Percentiles rank a stretch among this genome's conserved stretches.
phyloP scores from a whole-genome alignment of 1,284 basidiomycete genomes.

The Sporisorium sorghi region DNA sequence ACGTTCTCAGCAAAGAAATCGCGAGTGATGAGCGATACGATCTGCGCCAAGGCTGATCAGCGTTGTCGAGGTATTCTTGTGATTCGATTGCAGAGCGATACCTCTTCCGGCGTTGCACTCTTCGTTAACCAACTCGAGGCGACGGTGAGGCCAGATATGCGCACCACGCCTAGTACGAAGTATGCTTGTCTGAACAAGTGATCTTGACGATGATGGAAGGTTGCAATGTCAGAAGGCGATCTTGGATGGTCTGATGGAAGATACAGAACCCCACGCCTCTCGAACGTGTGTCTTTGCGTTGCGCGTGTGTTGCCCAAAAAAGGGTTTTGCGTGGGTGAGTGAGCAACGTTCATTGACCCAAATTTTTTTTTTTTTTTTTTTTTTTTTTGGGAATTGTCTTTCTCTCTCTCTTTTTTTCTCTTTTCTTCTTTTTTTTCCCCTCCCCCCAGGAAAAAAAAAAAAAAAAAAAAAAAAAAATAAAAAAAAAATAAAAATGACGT shows the following conservation, averaged over 20 bases:
- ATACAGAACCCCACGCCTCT: not conserved
- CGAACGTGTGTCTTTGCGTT: constrained; percentile 1
- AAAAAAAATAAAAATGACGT: constrained; percentile 7
- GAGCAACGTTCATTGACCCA: constrained; percentile 28
- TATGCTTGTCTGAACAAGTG: not conserved
- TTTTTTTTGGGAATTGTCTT: not conserved
- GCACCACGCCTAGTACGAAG: not conserved
- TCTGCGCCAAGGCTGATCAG: no score
- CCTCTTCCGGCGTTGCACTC: not conserved
- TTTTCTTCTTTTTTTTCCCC: constrained; percentile 3
- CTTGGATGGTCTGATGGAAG: not conserved
- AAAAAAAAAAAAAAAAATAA: not conserved
- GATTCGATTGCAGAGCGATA: not conserved
- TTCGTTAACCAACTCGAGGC: not conserved
- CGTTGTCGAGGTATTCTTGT: no score
- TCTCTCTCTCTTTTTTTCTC: not conserved
- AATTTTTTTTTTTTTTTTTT: constrained; percentile 2
- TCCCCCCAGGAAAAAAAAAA: no score
- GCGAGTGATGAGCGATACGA: not conserved
- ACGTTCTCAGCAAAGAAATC: not conserved
- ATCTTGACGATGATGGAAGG: constrained; percentile 3
- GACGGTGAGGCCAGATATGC: not conserved
- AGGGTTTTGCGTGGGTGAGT: constrained; percentile 17
- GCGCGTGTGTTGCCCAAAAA: constrained; percentile 1
- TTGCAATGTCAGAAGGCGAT: no score